Evolutionary conservation across 2,329 filamentous ascomycete genomes (phyloP).

Genomic region (Aspergillus novofumigatus): DNA sequence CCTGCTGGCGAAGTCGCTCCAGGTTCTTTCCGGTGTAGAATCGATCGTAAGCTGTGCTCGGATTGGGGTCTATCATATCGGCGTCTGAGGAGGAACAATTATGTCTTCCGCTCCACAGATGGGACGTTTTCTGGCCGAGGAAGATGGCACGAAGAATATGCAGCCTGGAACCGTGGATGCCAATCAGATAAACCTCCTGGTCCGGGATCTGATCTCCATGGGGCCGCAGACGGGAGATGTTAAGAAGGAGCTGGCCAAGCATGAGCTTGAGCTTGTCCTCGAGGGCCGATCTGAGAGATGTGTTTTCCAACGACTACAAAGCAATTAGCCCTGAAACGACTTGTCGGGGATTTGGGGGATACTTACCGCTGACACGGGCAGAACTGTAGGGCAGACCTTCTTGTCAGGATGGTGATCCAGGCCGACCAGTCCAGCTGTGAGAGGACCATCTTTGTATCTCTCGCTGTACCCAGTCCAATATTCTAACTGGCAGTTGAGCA

Average conservation of each 20-base stretch:
- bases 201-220: conserved; percentile 24
- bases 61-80: not conserved
- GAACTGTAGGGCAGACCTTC: conserved; percentile 2
- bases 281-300: conserved; percentile 12
- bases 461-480: conserved; percentile 25
- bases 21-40: conserved; percentile 17
- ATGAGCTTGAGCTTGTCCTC: conserved; percentile 24
- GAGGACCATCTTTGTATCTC: conserved; percentile 19
- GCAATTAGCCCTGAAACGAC: not conserved
- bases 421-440: conserved; percentile 15
- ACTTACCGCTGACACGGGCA: conserved; percentile 21
- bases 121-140: conserved; percentile 24
- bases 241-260: conserved; percentile 20
- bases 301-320: not conserved
- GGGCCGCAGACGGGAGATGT: conserved; percentile 14
- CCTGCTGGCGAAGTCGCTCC: conserved; percentile 12
- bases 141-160: conserved; percentile 27
- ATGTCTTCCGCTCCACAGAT: conserved; percentile 13
- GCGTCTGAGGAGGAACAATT: not conserved
- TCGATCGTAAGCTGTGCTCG: not conserved
- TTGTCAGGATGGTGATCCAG: conserved; percentile 14
- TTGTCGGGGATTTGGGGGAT: not conserved
- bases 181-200: conserved; percentile 27
- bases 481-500: conserved; percentile 13
- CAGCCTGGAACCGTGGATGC: conserved; percentile 24